A percentile compares a stretch with the other conserved stretches of the same genome.
Evolutionary conservation across 192 early-diverging fungal genomes (phyloP).

Genomic region (Entophlyctis luteolus): DNA sequence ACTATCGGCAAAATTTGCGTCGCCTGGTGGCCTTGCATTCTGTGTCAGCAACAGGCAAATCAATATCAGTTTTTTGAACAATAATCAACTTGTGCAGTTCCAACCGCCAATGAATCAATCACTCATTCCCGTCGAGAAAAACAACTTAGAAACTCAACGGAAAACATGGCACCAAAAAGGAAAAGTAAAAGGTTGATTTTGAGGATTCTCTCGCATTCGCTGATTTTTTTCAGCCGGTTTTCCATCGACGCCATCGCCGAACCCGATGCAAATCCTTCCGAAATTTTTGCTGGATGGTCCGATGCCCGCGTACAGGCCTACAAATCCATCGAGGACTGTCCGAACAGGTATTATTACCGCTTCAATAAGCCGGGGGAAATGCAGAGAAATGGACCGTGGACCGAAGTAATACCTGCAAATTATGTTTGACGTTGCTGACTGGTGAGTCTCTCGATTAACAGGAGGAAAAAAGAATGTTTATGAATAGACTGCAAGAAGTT

Average conservation of each 20-base stretch:
- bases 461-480: conserved; percentile 83
- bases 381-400: conserved; percentile 89
- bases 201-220: not conserved
- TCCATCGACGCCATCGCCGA: conserved; percentile 17
- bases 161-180: not conserved
- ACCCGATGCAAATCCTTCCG: conserved; percentile 65
- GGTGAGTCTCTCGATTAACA: conserved; percentile 19
- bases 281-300: conserved; percentile 95
- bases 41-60: not conserved
- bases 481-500: conserved; percentile 75
- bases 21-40: not conserved
- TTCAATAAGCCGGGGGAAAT: conserved; percentile 96
- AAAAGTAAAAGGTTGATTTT: not conserved
- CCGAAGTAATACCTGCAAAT: conserved; percentile 44
- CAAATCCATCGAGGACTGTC: conserved; percentile 87
- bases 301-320: conserved; percentile 90
- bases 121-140: not conserved
- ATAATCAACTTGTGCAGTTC: not conserved
- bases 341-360: conserved; percentile 96
- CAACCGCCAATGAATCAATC: not conserved
- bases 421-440: not conserved
- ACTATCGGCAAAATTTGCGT: conserved; percentile 58
- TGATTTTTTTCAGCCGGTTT: not conserved
- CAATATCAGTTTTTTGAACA: not conserved
- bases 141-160: not conserved